Conservation (phyloP, 495 filamentous ascomycete species). For the Talaromyces nanjingensis region DNA sequence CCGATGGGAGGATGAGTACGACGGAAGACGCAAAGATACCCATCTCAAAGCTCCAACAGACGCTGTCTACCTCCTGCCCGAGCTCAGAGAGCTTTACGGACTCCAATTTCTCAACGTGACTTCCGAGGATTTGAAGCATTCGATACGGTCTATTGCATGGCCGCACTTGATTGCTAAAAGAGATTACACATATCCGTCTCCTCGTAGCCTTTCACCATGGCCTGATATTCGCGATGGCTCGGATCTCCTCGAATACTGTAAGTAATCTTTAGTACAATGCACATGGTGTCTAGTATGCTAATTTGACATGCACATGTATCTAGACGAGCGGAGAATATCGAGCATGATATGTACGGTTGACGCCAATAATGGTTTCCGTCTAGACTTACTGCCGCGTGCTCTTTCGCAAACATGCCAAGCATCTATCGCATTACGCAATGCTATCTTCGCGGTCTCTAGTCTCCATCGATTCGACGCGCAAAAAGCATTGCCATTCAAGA, state of each 20-base stretch:
- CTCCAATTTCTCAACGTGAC: slow-evolving; percentile 1
- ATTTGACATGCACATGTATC: neutral
- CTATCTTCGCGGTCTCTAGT: neutral
- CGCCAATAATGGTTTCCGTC: slow-evolving; percentile 1
- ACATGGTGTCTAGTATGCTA: neutral
- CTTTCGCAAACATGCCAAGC: neutral
- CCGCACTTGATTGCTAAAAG: neutral
- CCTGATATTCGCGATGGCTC: neutral
- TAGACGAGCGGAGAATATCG: slow-evolving; percentile 1
- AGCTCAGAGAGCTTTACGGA: neutral
- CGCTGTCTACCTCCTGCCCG: neutral
- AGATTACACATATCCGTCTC: neutral
- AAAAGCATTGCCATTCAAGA: slow-evolving; percentile 3
- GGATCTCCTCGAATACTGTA: neutral
- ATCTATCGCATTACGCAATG: neutral
- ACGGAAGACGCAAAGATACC: neutral
- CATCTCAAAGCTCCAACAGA: neutral
- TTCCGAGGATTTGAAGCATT: neutral
- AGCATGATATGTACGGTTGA: slow-evolving; percentile 8
- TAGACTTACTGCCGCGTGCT: neutral
- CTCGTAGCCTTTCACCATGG: neutral
- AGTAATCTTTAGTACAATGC: neutral
- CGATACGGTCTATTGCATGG: neutral
- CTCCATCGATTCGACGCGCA: neutral
- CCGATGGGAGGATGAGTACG: neutral